Percentiles rank a stretch among this genome's conserved stretches.
These are phyloP conservation scores for Fraxinus sp. DNA, from an alignment of 305 asterid species.

Conservation along the genomic window DNA sequence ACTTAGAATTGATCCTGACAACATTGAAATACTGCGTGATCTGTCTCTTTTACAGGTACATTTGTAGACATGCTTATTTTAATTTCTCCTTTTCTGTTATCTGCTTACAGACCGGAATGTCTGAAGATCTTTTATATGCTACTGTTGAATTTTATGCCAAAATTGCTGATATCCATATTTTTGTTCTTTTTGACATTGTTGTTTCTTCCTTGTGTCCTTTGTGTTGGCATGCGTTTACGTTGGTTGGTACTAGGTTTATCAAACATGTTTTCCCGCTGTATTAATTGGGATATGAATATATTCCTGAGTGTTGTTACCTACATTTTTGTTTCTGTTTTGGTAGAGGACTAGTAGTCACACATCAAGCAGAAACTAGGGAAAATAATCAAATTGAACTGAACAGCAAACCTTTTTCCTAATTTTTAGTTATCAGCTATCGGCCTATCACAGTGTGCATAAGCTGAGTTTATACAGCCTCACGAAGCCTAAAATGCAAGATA, in stretches of 20 bases:
- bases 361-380: background rate
- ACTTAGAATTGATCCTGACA: slow-evolving; percentile 90
- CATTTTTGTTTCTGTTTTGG: background rate
- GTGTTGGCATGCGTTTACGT: background rate
- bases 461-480: background rate
- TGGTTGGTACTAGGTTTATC: background rate
- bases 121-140: background rate
- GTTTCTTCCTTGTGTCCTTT: background rate
- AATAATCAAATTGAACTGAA: background rate
- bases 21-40: slow-evolving; percentile 92
- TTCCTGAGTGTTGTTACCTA: background rate
- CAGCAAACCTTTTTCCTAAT: background rate
- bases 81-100: background rate
- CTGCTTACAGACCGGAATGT: background rate
- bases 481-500: background rate
- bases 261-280: background rate
- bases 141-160: background rate
- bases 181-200: background rate
- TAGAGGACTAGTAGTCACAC: background rate
- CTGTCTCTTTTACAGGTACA: slow-evolving; percentile 93
- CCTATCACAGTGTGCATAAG: background rate
- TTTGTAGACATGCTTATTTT: slow-evolving; percentile 14
- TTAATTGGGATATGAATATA: background rate
- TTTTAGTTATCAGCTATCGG: background rate
- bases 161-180: background rate